Conservation (phyloP, 2,329 filamentous ascomycete genomes). For the Fusarium domesticum region DNA sequence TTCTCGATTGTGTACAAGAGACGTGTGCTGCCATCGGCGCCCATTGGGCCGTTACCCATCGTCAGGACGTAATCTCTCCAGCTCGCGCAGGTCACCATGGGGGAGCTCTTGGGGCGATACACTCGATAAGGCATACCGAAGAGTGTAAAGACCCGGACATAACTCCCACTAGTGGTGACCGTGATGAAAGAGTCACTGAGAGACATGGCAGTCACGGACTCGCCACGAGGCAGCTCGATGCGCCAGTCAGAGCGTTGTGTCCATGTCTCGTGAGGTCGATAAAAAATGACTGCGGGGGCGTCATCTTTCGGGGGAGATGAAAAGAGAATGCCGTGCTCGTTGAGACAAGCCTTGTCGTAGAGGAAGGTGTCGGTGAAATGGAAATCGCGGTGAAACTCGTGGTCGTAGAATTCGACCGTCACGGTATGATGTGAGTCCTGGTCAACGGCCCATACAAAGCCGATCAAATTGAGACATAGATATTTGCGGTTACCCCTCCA, state of each 20-base stretch:
- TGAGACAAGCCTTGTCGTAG: slow-evolving; percentile 93
- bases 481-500: slow-evolving; percentile 95
- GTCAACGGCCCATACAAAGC: slow-evolving; percentile 95
- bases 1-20: slow-evolving; percentile 93
- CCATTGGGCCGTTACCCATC: slow-evolving; percentile 85
- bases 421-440: slow-evolving; percentile 92
- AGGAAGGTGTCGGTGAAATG: slow-evolving; percentile 96
- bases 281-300: slow-evolving; percentile 79
- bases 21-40: slow-evolving; percentile 71
- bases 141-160: slow-evolving; percentile 88
- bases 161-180: slow-evolving; percentile 80
- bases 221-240: slow-evolving; percentile 80
- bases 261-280: slow-evolving; percentile 96
- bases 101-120: slow-evolving; percentile 86
- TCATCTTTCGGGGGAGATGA: slow-evolving; percentile 70
- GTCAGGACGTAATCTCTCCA: slow-evolving; percentile 97
- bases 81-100: slow-evolving; percentile 87
- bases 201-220: slow-evolving; percentile 82
- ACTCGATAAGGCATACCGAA: slow-evolving; percentile 88
- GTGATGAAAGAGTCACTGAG: slow-evolving; percentile 89
- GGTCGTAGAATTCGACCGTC: slow-evolving; percentile 96
- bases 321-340: slow-evolving; percentile 81
- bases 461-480: slow-evolving; percentile 86
- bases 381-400: slow-evolving; percentile 86
- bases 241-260: slow-evolving; percentile 88